Conservation (phyloP, 228 moss, liverwort and hornwort species). For the Sphagnum fallax region DNA sequence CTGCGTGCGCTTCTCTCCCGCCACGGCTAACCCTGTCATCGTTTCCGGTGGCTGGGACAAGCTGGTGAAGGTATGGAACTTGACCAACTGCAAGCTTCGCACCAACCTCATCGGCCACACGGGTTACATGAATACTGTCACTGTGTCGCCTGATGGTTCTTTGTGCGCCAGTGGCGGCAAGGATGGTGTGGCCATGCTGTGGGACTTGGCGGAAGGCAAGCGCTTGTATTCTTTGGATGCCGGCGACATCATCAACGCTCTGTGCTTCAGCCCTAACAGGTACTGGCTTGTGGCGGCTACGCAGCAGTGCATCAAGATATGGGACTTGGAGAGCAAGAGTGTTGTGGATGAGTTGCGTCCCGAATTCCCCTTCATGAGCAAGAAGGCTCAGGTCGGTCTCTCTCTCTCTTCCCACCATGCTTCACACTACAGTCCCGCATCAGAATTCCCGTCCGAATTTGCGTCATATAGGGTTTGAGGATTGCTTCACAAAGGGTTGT, state of each 20-base stretch:
- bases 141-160: slow-evolving; percentile 87
- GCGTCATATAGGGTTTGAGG: too few relatives aligned
- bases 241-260: slow-evolving; percentile 58
- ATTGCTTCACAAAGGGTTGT: too few relatives aligned
- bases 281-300: slow-evolving; percentile 69
- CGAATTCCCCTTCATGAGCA: slow-evolving; percentile 28
- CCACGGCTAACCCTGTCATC: slow-evolving; percentile 79
- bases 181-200: slow-evolving; percentile 66
- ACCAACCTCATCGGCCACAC: slow-evolving; percentile 84
- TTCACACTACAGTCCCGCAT: too few relatives aligned
- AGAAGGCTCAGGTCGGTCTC: slow-evolving; percentile 31
- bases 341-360: slow-evolving; percentile 51
- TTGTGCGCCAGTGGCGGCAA: slow-evolving; percentile 66
- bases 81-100: slow-evolving; percentile 64
- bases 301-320: slow-evolving; percentile 56
- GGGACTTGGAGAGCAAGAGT: slow-evolving; percentile 74
- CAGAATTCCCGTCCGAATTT: too few relatives aligned
- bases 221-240: slow-evolving; percentile 87
- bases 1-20: slow-evolving; percentile 91
- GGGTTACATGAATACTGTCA: slow-evolving; percentile 89
- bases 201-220: slow-evolving; percentile 80
- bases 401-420: too few relatives aligned
- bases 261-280: slow-evolving; percentile 66
- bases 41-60: slow-evolving; percentile 79
- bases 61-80: slow-evolving; percentile 66